Conservation (phyloP, 257 asterid genomes). For the Cordia subcordata region DNA sequence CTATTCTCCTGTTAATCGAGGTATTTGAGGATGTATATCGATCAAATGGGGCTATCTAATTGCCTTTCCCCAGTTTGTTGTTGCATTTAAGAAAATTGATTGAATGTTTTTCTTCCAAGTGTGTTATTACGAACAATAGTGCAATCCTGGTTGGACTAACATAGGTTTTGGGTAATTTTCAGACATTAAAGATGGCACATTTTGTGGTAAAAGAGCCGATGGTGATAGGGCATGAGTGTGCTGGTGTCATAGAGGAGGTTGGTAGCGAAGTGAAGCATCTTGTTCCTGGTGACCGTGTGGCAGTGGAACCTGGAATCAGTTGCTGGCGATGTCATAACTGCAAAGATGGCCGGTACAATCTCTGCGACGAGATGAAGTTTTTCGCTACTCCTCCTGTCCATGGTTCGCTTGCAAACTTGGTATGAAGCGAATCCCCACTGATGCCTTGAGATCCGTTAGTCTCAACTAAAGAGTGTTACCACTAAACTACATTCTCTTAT, state of each 20-base stretch:
- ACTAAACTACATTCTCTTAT: too few species aligned
- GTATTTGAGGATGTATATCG: too few species aligned
- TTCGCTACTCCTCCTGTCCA: slow-evolving; percentile 89
- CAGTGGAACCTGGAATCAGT: slow-evolving; percentile 82
- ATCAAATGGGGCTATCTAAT: too few species aligned
- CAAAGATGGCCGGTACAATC: slow-evolving; percentile 79
- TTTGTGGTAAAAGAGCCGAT: slow-evolving; percentile 85
- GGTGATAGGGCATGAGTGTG: slow-evolving; percentile 97
- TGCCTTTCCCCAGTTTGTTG: too few species aligned
- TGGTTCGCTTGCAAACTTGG: slow-evolving; percentile 96
- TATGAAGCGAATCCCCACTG: slow-evolving; percentile 7
- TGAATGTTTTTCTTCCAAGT: neutral
- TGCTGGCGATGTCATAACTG: slow-evolving; percentile 76
- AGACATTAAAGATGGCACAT: slow-evolving; percentile 73
- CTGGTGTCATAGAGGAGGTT: slow-evolving; percentile 77
- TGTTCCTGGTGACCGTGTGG: slow-evolving; percentile 74
- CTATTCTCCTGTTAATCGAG: too few species aligned
- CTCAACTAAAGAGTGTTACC: too few species aligned
- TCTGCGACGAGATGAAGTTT: slow-evolving; percentile 91
- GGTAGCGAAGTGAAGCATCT: slow-evolving; percentile 67
- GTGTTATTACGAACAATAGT: neutral
- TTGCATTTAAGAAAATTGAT: too few species aligned
- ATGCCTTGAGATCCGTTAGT: too few species aligned
- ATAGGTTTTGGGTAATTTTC: slow-evolving; percentile 10
- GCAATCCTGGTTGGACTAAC: neutral